Evolutionary conservation across 1,284 basidiomycete species (phyloP).

Genomic region (Waitea zeae): DNA sequence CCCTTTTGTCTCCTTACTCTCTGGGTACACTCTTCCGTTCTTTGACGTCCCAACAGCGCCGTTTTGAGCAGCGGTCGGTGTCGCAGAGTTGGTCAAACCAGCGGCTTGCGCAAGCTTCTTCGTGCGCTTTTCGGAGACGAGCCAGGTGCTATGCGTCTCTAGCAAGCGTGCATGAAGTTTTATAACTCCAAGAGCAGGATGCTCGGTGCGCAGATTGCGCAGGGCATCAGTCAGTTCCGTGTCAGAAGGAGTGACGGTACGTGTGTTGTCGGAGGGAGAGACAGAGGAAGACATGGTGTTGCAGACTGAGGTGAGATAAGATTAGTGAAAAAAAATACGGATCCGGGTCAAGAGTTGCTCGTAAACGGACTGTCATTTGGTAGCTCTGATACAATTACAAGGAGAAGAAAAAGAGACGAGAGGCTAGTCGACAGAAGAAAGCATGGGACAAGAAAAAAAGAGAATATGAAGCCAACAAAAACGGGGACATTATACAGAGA

Average conservation of each 20-base stretch:
- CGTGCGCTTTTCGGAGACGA: conserved; percentile 68
- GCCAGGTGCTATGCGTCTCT: conserved; percentile 42
- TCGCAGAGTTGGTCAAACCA: conserved; percentile 21
- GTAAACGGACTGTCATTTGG: no score
- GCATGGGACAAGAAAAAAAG: no score
- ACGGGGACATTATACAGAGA: no score
- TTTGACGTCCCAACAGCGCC: conserved; percentile 6
- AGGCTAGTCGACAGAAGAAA: no score
- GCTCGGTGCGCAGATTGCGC: conserved; percentile 22
- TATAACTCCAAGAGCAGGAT: conserved; percentile 48
- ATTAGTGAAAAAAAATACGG: not conserved
- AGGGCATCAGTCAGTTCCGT: conserved; percentile 25
- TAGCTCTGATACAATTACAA: no score
- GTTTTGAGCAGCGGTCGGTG: not conserved
- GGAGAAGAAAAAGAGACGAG: no score
- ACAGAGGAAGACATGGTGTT: no score
- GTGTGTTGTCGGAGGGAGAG: no score
- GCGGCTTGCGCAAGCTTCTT: conserved; percentile 48
- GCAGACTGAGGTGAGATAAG: no score
- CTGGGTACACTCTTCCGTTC: conserved; percentile 24
- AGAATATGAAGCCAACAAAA: no score
- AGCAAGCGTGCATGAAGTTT: conserved; percentile 57
- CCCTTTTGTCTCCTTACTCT: conserved; percentile 47
- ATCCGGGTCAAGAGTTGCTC: no score
- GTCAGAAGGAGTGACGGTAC: conserved; percentile 19